phyloP scores from a whole-genome alignment of 1,139 yeast species.

The Geotrichum australiense region DNA sequence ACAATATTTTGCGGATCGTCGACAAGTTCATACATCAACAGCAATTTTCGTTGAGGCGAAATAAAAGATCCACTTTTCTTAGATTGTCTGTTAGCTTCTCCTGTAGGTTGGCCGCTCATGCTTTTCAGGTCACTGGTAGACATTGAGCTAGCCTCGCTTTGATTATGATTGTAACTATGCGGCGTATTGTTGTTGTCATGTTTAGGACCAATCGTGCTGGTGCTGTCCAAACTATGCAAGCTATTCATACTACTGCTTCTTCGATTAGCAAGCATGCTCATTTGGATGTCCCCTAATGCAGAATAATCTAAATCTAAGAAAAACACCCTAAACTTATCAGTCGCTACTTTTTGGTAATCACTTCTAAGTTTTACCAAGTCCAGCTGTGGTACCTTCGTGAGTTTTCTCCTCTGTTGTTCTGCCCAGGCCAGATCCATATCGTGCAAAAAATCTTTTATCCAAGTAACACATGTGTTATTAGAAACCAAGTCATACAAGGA shows the following conservation, averaged over 20 bases:
- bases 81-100: slow-evolving; percentile 16
- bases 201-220: slow-evolving; percentile 7
- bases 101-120: background rate
- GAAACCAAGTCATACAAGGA: slow-evolving; percentile 51
- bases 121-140: background rate
- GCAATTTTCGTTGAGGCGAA: slow-evolving; percentile 32
- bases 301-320: slow-evolving; percentile 30
- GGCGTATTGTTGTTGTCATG: background rate
- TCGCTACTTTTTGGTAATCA: slow-evolving; percentile 23
- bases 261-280: slow-evolving; percentile 1
- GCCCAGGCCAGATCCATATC: slow-evolving; percentile 60
- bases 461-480: slow-evolving; percentile 62
- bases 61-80: slow-evolving; percentile 21
- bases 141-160: no score
- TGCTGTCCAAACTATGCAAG: slow-evolving; percentile 6
- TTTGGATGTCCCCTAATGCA: slow-evolving; percentile 4
- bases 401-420: slow-evolving; percentile 42
- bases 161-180: background rate
- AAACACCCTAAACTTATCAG: slow-evolving; percentile 28
- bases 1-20: slow-evolving; percentile 55
- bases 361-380: slow-evolving; percentile 23
- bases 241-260: slow-evolving; percentile 11
- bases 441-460: slow-evolving; percentile 59
- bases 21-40: slow-evolving; percentile 41
- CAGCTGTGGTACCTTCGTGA: slow-evolving; percentile 29